A percentile compares a stretch with the other conserved stretches of the same genome.
These are phyloP conservation scores for Pinus tabuliformis DNA, from an alignment of 75 land plant species.

Conservation along the genomic window DNA sequence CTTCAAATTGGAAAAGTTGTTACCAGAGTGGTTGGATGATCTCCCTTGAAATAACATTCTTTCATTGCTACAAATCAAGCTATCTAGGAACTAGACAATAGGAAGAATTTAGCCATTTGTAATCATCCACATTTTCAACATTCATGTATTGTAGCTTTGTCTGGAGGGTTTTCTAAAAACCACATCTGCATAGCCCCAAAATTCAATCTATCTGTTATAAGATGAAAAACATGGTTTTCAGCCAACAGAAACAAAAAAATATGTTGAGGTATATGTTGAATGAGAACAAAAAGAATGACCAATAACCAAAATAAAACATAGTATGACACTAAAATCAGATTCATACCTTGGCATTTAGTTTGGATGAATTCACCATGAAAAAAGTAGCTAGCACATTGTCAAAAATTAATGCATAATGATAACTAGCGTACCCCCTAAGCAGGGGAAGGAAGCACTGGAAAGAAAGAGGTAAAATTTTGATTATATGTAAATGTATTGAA, in stretches of 20 bases:
- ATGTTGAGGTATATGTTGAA: background rate
- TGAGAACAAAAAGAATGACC: background rate
- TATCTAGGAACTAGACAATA: conserved; percentile 67
- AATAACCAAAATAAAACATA: background rate
- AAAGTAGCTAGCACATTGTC: conserved; percentile 87
- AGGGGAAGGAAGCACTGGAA: no score
- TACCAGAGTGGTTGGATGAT: conserved; percentile 57
- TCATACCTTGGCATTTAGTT: conserved; percentile 48
- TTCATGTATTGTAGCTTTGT: conserved; percentile 47
- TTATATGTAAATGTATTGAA: no score
- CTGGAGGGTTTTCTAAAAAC: conserved; percentile 71
- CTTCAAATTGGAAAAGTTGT: conserved; percentile 52
- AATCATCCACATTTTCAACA: conserved; percentile 67
- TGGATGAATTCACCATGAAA: conserved; percentile 84
- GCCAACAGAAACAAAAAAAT: conserved; percentile 18
- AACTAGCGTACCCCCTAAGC: background rate
- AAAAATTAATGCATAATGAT: conserved; percentile 88
- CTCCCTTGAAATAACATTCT: conserved; percentile 67
- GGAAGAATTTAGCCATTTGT: conserved; percentile 81
- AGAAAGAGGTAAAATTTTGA: no score
- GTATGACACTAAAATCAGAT: background rate
- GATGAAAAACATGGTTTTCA: conserved; percentile 90
- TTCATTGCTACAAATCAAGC: conserved; percentile 60
- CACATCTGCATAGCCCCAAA: conserved; percentile 91
- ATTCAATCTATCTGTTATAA: conserved; percentile 84